Conservation (phyloP, 176 grass and related monocot species). For the Microstegium vimineum region DNA sequence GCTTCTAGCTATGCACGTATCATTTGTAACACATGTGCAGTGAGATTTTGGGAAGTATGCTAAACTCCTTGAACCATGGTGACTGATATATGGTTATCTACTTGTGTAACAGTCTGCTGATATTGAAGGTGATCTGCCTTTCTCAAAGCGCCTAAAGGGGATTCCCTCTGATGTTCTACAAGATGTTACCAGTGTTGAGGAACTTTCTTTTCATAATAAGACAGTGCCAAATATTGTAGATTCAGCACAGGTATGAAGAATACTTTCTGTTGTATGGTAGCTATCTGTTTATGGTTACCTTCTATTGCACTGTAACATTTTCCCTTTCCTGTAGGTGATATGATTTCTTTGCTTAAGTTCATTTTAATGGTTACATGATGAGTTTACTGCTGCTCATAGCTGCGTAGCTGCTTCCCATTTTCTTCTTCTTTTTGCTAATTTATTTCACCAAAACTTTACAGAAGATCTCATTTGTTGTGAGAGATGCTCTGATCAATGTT, state of each 20-base stretch:
- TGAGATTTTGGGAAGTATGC: constrained; percentile 13
- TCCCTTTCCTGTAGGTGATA: background rate
- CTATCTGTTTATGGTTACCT: background rate
- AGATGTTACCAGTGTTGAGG: constrained; percentile 83
- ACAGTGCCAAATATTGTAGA: constrained; percentile 60
- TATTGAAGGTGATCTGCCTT: constrained; percentile 66
- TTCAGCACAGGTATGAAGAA: constrained; percentile 57
- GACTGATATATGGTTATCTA: constrained; percentile 27
- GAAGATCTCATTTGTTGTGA: constrained; percentile 89
- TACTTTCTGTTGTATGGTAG: constrained; percentile 23
- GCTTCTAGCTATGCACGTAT: background rate
- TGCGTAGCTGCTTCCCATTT: background rate
- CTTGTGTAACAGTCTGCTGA: constrained; percentile 46
- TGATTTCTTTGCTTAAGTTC: background rate
- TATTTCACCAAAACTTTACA: constrained; percentile 43
- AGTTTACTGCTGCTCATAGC: background rate
- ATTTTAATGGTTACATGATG: constrained; percentile 18
- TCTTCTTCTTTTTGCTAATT: constrained; percentile 2
- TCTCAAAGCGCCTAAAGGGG: constrained; percentile 70
- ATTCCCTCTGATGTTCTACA: constrained; percentile 78
- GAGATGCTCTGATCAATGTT: constrained; percentile 94
- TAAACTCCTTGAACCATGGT: constrained; percentile 22
- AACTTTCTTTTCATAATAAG: constrained; percentile 77
- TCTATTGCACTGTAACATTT: background rate
- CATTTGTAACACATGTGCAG: background rate